Base-by-base conservation (phyloP, 169 alveolate genomes). In the Babesia divergens region DNA sequence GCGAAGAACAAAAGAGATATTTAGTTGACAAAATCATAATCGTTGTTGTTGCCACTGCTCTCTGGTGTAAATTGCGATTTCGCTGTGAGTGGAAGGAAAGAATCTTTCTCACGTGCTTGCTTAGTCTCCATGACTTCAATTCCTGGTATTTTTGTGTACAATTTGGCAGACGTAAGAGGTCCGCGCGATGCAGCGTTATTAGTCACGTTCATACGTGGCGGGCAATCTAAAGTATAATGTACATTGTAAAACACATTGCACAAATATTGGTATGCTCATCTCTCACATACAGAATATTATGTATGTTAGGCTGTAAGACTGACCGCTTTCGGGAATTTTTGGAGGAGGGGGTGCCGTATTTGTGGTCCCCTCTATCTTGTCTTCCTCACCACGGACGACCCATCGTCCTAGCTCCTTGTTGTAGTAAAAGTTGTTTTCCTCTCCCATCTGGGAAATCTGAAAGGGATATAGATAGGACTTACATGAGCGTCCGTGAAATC, bases 341-440 rank as follows among this genome's bases (percentile, higher is more conserved):
- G 55, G 40, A 7, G 68, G 66, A 3, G 88, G 77, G 11, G 84
- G 84, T 3, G 71, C 32, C 4, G 20, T 55, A 16, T 67, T 55
- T 34, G 49, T 70, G 20, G 64, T 82, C 42, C 24, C 59, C 29
- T 74, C 75, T 28, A 84, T 84, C 68, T 84, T 74, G 26, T 83
- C 91, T 56, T 91, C 95, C 44, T 91, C 95, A 47, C 95, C 95
- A 31, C 88, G 82, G n/a, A 91, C 89, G 16, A 91, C 94, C 95
- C 95, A 91, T 43, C 92, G 62, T 56, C 84, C 87, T 32, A 91
- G 76, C 37, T 91, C 92, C 59, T 91, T 89, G 58, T 91, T 91
- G 83, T 84, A 91, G 65, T 91, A 91, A 43, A 91, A 86, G 72
- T 87, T 86, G 62, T 91, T 91, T 52, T 91, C 95, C 74, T 89